Percentiles rank a stretch among this genome's conserved stretches.
Evolutionary conservation across 2,329 filamentous ascomycete species (phyloP).

Genomic region (Westerdykella ornata): DNA sequence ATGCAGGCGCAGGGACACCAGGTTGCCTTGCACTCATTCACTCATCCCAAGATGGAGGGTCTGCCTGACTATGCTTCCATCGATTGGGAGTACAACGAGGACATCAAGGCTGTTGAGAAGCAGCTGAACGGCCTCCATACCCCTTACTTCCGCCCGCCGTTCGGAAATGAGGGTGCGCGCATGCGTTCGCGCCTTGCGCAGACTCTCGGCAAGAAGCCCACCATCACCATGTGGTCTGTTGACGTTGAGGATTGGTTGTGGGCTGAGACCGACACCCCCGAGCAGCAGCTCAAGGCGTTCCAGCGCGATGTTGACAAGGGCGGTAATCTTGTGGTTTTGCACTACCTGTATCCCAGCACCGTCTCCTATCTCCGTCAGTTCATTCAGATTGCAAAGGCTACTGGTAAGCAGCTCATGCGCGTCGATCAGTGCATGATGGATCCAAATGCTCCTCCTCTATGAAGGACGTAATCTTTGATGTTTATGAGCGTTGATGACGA

Average conservation of each 20-base stretch:
- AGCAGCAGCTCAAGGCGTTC: slow-evolving; percentile 62
- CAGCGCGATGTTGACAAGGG: slow-evolving; percentile 56
- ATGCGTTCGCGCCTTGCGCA: slow-evolving; percentile 57
- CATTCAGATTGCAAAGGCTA: slow-evolving; percentile 57
- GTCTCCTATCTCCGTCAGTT: slow-evolving; percentile 59
- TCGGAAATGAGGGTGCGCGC: slow-evolving; percentile 60
- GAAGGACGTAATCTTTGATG: neutral
- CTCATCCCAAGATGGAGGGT: slow-evolving; percentile 61
- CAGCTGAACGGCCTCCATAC: slow-evolving; percentile 33
- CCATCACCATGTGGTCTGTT: slow-evolving; percentile 62
- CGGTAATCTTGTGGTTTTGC: slow-evolving; percentile 60
- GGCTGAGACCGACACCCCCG: slow-evolving; percentile 55
- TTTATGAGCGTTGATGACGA: neutral
- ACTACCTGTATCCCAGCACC: slow-evolving; percentile 60
- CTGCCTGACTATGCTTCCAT: slow-evolving; percentile 49
- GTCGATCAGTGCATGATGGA: slow-evolving; percentile 62
- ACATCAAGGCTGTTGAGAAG: slow-evolving; percentile 45
- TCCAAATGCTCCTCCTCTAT: slow-evolving; percentile 48
- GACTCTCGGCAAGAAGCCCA: slow-evolving; percentile 41
- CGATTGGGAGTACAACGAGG: slow-evolving; percentile 57
- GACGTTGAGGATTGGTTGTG: slow-evolving; percentile 67
- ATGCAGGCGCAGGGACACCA: slow-evolving; percentile 59
- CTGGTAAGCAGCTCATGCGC: slow-evolving; percentile 59
- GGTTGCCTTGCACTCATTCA: slow-evolving; percentile 61
- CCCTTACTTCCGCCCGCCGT: slow-evolving; percentile 62